Base-by-base conservation (phyloP, 352 stramenopile genomes). In the Phytopythium sindhum region DNA sequence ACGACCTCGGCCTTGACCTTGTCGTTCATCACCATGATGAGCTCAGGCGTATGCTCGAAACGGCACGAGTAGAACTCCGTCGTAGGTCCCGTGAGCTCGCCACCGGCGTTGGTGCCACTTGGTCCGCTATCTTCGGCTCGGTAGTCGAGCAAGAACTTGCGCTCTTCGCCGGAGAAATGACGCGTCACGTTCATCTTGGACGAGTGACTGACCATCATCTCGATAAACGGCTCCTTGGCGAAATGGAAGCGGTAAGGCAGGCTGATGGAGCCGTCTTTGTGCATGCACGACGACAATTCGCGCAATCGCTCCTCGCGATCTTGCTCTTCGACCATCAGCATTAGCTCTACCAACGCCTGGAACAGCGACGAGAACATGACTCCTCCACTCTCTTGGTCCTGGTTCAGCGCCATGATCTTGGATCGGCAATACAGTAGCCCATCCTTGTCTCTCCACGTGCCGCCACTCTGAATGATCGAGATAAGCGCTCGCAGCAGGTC, bases 181-280 rank as follows among this genome's bases (percentile, higher is more conserved):
- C 86, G 75, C 2, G 80, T 89, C 23, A 93, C 81, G 19, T 67
- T 67, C 75, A 94, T 89, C 57, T 93, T 91, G 19, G 82, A 89
- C 41, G 84, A 92, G 44, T 94, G 86, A 26, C 80, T 91, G 29
- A 93, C 81, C 51, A 91, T 67, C 79, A 91, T 91, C 41, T 92
- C 84, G n/a, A 81, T 69, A 33, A 88, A 75, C 10, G 70, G 68
- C 28, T 87, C 72, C 14, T 86, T 78, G 0, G 77, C 67, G 63
- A 91, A 92, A 31, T 92, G 75, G 57, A 92, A 93, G 17, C 75
- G 71, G 57, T 95, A 96, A 6, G 88, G 88, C 45, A 93, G 54
- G 44, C 75, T 81, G 26, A 93, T 74, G 2, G 69, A 72, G n/a
- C 59, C 73, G 21, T 93, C 84, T 33, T 80, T 74, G 31, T 81